phyloP scores from a whole-genome alignment of 495 filamentous ascomycete genomes.

The Penicillium steckii region DNA sequence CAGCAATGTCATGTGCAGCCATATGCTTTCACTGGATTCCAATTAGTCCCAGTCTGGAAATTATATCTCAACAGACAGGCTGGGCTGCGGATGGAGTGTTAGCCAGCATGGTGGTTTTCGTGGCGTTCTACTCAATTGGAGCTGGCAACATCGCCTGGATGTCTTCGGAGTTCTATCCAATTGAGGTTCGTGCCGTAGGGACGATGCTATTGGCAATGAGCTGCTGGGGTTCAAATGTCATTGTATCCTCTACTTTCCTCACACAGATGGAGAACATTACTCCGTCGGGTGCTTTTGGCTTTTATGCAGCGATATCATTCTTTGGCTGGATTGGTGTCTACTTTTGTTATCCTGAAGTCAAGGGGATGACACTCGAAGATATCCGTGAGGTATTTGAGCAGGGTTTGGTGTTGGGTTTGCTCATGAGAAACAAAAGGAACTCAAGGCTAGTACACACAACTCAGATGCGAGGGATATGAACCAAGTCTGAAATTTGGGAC shows the following conservation, averaged over 20 bases:
- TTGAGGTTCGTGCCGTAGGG: conserved; percentile 46
- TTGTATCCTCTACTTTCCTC: conserved; percentile 48
- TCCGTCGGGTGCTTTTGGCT: conserved; percentile 46
- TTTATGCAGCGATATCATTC: conserved; percentile 45
- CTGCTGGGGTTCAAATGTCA: conserved; percentile 48
- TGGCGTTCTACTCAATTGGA: conserved; percentile 38
- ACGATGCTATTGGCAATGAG: conserved; percentile 46
- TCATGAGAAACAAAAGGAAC: conserved; percentile 27
- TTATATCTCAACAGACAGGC: conserved; percentile 23
- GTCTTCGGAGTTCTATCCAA: conserved; percentile 44
- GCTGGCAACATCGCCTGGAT: conserved; percentile 49
- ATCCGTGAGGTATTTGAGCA: conserved; percentile 42
- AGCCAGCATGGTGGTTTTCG: conserved; percentile 42
- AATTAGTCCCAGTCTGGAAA: conserved; percentile 34
- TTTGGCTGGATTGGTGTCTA: conserved; percentile 41
- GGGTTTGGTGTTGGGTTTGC: conserved; percentile 42
- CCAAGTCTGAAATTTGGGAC: neutral
- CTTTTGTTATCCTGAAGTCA: conserved; percentile 46
- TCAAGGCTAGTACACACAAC: neutral
- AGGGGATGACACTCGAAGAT: conserved; percentile 43
- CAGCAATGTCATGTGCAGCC: conserved; percentile 39
- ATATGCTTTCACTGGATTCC: conserved; percentile 51
- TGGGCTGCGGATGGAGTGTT: conserved; percentile 41
- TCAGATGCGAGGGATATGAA: neutral
- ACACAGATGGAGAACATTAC: conserved; percentile 44